phyloP scores from a whole-genome alignment of 768 basidiomycete genomes.

The Panellus pusillus region DNA sequence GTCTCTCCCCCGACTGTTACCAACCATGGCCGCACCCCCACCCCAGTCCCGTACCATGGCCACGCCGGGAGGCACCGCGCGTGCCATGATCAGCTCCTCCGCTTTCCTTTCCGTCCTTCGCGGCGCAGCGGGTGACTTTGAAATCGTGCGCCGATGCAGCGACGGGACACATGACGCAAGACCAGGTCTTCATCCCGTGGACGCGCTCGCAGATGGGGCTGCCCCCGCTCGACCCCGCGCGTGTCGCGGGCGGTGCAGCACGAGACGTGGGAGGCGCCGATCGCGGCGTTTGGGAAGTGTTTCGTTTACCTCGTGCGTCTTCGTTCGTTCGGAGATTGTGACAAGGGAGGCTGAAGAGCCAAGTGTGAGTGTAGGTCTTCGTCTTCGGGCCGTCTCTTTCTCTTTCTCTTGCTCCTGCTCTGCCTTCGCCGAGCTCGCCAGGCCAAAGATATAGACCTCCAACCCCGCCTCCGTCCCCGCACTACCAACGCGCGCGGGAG shows the following conservation, averaged over 20 bases:
- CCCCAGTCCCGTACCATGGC: conserved; percentile 92
- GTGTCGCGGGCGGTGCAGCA: conserved; percentile 65
- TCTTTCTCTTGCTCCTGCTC: too few relatives aligned
- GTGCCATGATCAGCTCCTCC: too few relatives aligned
- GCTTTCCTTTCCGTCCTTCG: background rate
- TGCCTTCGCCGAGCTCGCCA: too few relatives aligned
- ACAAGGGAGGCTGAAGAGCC: too few relatives aligned
- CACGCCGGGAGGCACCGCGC: conserved; percentile 97
- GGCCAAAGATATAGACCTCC: too few relatives aligned
- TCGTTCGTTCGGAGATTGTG: too few relatives aligned
- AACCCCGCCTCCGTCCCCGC: too few relatives aligned
- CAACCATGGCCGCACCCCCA: conserved; percentile 35
- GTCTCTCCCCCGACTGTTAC: conserved; percentile 24
- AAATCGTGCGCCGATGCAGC: conserved; percentile 33
- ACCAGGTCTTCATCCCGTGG: conserved; percentile 93
- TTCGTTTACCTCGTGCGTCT: conserved; percentile 63
- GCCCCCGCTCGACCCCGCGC: conserved; percentile 61
- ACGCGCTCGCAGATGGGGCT: conserved; percentile 74
- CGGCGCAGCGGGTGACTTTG: too few relatives aligned
- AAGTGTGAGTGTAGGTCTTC: too few relatives aligned
- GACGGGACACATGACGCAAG: conserved; percentile 89
- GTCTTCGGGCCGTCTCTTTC: too few relatives aligned
- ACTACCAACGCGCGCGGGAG: too few relatives aligned
- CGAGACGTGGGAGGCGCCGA: conserved; percentile 84
- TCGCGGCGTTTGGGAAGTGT: conserved; percentile 56